Evolutionary conservation across 441 rosid genomes (phyloP), one percentile per base, ranked within the genome.

Genomic region (Jatropha podagrica): DNA sequence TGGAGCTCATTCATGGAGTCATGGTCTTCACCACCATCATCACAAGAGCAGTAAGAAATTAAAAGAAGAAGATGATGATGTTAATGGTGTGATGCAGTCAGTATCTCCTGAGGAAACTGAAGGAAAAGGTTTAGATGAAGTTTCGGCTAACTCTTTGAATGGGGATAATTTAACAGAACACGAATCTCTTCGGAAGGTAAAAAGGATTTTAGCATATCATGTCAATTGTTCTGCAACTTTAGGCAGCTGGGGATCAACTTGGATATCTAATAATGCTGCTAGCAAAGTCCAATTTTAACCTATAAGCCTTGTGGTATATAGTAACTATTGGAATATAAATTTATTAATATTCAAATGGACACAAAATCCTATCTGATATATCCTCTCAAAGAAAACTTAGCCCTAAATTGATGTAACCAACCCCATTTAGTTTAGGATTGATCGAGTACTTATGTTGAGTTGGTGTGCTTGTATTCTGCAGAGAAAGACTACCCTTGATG

Each of bases 21-120:
- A 89, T 71, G 85, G 88, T 55, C 98, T 89, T 59, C 95, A 90
- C 78, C 97, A 86, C 80, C 93, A 86, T 74, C 90, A 86, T 80
- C 89, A 82, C 73, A 87, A 85, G 75, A 82, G 79, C 74, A 85
- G 65, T 77, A 84, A 84, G 80, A 91, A 90, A 78, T 77, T 84
- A 80, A 88, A 88, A 84, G 92, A 85, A 81, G 91, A 82, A 51
- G 73, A 55, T 55, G 82, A 56, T 51, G 82, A 84, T 68, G 73
- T 48, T 74, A 76, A 74, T 62, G 88, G 77, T 5, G 60, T 84
- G 9, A 37, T 32, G 54, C 73, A 62, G 73, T 73, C 82, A 46
- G 55, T 83, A 70, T 74, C 86, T 77, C 75, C 83, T 40, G 61
- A 83, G 68, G 84, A 74, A 74, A 80, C 78, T 73, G 76, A 74